Base-by-base conservation (phyloP, 768 basidiomycete genomes). In the Lentinula raphanica region DNA sequence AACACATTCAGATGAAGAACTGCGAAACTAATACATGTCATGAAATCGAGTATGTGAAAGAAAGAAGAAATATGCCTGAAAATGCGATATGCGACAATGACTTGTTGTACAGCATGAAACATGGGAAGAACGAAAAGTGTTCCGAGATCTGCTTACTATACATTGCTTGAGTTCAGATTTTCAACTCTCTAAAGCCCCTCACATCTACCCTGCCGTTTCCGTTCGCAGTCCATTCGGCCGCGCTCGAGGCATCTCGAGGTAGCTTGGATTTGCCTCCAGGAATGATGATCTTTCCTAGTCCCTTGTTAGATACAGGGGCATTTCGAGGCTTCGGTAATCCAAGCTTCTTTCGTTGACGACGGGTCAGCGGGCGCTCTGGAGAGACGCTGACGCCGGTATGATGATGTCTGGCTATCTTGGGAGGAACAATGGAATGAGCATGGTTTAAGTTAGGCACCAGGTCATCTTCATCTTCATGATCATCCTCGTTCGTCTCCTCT, bases 341-440 rank as follows among this genome's bases (percentile, higher is more conserved):
- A 11, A 86, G 74, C n/a, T 74, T 75, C 71, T 86, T 91, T 32
- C 86, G 76, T 70, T 92, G 82, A 21, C 88, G 73, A 49, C 85
- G 73, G 6, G 88, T 92, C 46, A 92, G 55, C 5, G 75, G 76
- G 46, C 71, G 76, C 61, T 74, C 72, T 69, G 4, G 65, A 59
- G 31, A 69, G 31, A 32, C 28, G 36, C 49, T 39, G 32, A 11
- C 28, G 36, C 49, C 50, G 32, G 11, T 50, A 31, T 31, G 23
- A 21, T 36, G 48, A 25, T 28, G 29, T 13, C 29, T 54, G 38
- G 53, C 38, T n/a, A 27, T 17, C 25, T 39, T 54, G n/a, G 38
- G 36, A 35, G 27, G n/a, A 11, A 42, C 36, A n/a, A 45, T 28
- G 8, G 56, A 46, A 3, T 11, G 56, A 40, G 28, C 63, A 62